Percentiles rank a stretch among this genome's conserved stretches.
Conservation (phyloP, 345 rosid species). For the Geranium rotundifolium region DNA sequence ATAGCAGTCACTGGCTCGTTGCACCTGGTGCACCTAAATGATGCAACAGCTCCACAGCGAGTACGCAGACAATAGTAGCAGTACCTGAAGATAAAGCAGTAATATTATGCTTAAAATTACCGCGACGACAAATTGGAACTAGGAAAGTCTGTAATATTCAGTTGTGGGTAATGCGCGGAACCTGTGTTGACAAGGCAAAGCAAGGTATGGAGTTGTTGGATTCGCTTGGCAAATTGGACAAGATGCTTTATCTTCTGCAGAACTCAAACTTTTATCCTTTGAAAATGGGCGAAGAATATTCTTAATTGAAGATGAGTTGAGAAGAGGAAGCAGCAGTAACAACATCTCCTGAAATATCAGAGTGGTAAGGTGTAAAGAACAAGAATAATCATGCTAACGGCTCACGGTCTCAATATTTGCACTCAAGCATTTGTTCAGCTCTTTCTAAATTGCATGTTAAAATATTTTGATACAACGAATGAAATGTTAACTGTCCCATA, state of each 20-base stretch:
- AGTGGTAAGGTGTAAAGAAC: background rate
- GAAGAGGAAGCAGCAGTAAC: conserved; percentile 90
- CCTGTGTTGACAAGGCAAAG: conserved; percentile 96
- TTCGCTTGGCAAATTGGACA: conserved; percentile 78
- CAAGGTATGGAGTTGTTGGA: conserved; percentile 80
- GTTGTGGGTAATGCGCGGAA: background rate
- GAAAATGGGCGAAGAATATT: conserved; percentile 70
- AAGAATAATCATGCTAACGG: background rate
- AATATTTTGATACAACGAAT: too few species aligned
- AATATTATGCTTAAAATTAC: too few species aligned
- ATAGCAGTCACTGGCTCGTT: too few species aligned
- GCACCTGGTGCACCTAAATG: too few species aligned
- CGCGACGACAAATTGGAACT: too few species aligned
- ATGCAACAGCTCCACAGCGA: too few species aligned
- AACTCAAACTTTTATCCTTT: conserved; percentile 59
- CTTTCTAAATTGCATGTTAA: too few species aligned
- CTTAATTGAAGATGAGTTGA: conserved; percentile 75
- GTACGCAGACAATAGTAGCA: too few species aligned
- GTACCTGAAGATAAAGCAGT: too few species aligned
- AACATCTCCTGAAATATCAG: conserved; percentile 71
- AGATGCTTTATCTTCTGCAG: conserved; percentile 37
- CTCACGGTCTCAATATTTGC: too few species aligned
- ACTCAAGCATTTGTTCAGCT: too few species aligned
- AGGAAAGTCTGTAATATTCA: conserved; percentile 5
- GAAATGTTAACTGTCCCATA: too few species aligned